phyloP scores from a whole-genome alignment of 2,329 filamentous ascomycete species.

The Claviceps quebecensis region DNA sequence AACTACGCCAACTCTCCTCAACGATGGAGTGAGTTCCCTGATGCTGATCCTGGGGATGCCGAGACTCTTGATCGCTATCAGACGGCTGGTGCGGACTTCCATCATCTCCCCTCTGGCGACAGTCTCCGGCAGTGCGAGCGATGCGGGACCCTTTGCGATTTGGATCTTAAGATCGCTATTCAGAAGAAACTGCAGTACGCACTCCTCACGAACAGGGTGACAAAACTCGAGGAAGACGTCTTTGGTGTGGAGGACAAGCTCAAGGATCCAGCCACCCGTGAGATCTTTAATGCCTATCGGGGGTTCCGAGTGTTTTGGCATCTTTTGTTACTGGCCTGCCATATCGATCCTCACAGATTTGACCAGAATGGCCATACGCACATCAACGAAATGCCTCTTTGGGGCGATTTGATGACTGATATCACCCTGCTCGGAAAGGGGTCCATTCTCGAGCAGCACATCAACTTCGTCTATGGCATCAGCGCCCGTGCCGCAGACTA shows the following conservation, averaged over 20 bases:
- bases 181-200: too few species aligned
- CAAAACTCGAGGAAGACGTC: not conserved
- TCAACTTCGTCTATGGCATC: constrained; percentile 6
- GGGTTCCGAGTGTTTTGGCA: not conserved
- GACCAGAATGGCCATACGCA: not conserved
- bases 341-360: not conserved
- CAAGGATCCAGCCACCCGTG: not conserved
- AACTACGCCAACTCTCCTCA: not conserved
- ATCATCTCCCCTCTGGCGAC: not conserved
- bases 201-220: not conserved
- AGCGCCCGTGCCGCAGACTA: constrained; percentile 1
- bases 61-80: not conserved
- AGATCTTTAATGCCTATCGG: constrained; percentile 1
- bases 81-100: not conserved
- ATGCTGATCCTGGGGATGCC: not conserved
- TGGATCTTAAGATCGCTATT: constrained; percentile 3
- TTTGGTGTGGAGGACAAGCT: not conserved
- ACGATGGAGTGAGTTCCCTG: constrained; percentile 2
- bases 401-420: constrained; percentile 3
- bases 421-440: not conserved
- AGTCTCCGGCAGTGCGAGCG: not conserved
- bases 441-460: not conserved
- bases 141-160: constrained; percentile 1
- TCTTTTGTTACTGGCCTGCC: not conserved
- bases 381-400: not conserved